Evolutionary conservation across 495 filamentous ascomycete species (phyloP).

Genomic region (Melanomma pulvis-pyrius): DNA sequence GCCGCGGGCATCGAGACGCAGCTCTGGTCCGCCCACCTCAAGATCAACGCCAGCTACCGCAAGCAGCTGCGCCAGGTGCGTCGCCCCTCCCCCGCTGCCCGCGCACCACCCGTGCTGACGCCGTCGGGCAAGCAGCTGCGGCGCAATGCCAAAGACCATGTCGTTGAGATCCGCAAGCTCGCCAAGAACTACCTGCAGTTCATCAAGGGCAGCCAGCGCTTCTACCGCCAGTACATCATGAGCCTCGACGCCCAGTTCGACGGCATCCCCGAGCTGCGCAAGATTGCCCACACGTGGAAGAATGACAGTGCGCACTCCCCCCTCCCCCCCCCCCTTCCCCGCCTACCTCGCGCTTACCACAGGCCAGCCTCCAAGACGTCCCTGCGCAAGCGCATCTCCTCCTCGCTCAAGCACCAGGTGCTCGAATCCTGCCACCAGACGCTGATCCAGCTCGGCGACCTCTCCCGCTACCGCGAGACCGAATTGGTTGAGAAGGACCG

Average conservation of each 20-base stretch:
- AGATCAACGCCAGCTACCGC: constrained; percentile 75
- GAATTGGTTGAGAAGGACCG: constrained; percentile 64
- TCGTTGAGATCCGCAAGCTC: constrained; percentile 76
- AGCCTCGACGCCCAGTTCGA: constrained; percentile 71
- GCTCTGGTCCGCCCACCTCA: constrained; percentile 79
- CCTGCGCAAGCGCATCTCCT: constrained; percentile 45
- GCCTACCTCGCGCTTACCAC: constrained; percentile 3
- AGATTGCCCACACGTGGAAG: constrained; percentile 34
- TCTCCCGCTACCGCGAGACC: constrained; percentile 86
- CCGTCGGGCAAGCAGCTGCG: constrained; percentile 32
- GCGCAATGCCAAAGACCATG: constrained; percentile 61
- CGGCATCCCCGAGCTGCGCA: constrained; percentile 67
- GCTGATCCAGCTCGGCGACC: constrained; percentile 83
- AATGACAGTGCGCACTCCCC: constrained; percentile 17
- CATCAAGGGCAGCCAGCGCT: constrained; percentile 81
- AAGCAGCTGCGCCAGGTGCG: constrained; percentile 60
- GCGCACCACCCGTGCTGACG: background rate
- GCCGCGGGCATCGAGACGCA: constrained; percentile 63
- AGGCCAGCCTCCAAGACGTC: constrained; percentile 10
- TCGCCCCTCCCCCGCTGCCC: constrained; percentile 6
- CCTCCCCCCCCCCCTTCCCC: background rate
- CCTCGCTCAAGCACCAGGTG: constrained; percentile 58
- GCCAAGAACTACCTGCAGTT: constrained; percentile 79
- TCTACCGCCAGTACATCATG: constrained; percentile 85
- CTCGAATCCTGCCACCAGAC: constrained; percentile 79